Evolutionary conservation across 208 protist species (phyloP).

Genomic region (Leishmania tropica): DNA sequence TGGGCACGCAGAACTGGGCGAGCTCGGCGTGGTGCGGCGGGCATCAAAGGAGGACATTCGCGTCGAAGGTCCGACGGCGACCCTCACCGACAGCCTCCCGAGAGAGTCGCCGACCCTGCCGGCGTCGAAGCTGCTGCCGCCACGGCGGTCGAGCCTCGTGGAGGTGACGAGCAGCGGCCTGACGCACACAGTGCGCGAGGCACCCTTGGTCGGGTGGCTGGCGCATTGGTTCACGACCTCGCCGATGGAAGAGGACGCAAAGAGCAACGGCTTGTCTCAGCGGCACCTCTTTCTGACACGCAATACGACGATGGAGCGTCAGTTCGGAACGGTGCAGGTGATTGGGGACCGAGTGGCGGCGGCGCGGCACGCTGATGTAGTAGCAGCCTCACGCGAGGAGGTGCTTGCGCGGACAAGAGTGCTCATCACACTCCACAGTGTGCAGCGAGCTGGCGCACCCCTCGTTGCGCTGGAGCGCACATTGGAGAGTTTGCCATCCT

Average conservation of each 20-base stretch:
- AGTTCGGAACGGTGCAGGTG: constrained; percentile 46
- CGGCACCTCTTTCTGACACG: constrained; percentile 35
- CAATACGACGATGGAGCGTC: constrained; percentile 18
- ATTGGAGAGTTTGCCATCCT: constrained; percentile 29
- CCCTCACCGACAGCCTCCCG: constrained; percentile 20
- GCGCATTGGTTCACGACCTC: constrained; percentile 20
- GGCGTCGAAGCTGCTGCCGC: constrained; percentile 19
- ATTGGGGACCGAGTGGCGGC: constrained; percentile 9
- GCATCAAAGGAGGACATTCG: constrained; percentile 21
- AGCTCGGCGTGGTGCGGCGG: constrained; percentile 50
- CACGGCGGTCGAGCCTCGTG: constrained; percentile 34
- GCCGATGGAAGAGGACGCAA: constrained; percentile 4
- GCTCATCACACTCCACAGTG: constrained; percentile 20
- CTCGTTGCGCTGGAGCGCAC: constrained; percentile 18
- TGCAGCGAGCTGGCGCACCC: neutral
- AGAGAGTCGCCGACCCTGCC: constrained; percentile 14
- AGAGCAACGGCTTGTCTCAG: constrained; percentile 16
- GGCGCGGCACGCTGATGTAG: neutral
- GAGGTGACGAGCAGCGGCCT: constrained; percentile 75
- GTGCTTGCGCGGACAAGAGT: constrained; percentile 24
- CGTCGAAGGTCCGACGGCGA: constrained; percentile 11
- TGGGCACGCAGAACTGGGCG: constrained; percentile 76
- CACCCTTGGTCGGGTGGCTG: constrained; percentile 28
- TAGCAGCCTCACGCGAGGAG: neutral
- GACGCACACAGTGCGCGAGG: constrained; percentile 43